Evolutionary conservation across 1,284 basidiomycete genomes (phyloP), one percentile per base, ranked within the genome.

Genomic region (Trichosporon sp.): DNA sequence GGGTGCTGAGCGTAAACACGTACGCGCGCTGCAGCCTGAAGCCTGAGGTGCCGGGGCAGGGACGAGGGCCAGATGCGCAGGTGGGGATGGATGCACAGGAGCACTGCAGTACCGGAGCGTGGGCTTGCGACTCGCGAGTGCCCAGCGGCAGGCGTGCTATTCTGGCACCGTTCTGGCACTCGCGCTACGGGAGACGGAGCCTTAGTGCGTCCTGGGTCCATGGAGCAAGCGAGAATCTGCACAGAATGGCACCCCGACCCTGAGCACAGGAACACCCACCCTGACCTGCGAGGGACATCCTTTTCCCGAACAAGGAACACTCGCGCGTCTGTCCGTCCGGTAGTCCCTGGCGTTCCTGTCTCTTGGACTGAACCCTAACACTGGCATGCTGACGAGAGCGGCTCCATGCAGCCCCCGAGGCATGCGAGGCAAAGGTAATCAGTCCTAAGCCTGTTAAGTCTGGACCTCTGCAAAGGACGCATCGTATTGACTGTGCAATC

Each of bases 321-420:
- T 31, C 27, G 18, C 27, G 27, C 56, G 56, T 51, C 56, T 60
- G 56, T 60, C 29, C 29, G 29, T 32, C 56, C 56, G 56, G 56
- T n/a, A 31, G 56, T 60, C 56, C 56, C 56, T 60, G 56, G 29
- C 56, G 56, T 60, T 32, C 56, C 56, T 60, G 29, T 60, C 29
- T 60, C 18, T 11, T 15, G 18, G 27, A 29, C 18, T 29, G 12
- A 60, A 60, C 56, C 56, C 56, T 60, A 60, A 60, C 56, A 3
- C 12, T 18, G 18, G 18, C 56, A 29, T n/a, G 56, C 56, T 32
- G 56, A 31, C 56, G 27, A 18, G 29, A 60, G 56, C 56, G 23
- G 23, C 21, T 51, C 47, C 47, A 51, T 51, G 47, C 47, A 18
- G 21, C 12, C 9, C 47, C 23, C 47, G 21, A 51, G 21, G 47